These are phyloP conservation scores for Friedmanniomyces simplex DNA, from an alignment of 495 filamentous ascomycete genomes.

Conservation along the genomic window DNA sequence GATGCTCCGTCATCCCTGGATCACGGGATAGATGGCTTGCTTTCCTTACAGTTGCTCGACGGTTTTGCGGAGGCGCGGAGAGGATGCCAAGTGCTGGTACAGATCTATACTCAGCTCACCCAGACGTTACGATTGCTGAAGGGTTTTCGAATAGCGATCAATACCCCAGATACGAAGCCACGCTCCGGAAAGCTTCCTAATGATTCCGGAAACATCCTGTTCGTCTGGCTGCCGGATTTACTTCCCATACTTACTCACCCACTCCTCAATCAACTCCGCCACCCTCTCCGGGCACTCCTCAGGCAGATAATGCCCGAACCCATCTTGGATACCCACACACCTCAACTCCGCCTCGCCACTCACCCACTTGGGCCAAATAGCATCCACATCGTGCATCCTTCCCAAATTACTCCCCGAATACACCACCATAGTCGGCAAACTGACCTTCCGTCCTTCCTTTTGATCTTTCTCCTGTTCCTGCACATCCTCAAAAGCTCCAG, in stretches of 20 bases:
- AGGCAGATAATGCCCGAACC: slow-evolving; percentile 41
- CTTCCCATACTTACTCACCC: slow-evolving; percentile 1
- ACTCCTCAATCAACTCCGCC: slow-evolving; percentile 16
- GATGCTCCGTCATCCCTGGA: slow-evolving; percentile 22
- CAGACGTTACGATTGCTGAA: no score
- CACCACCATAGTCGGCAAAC: slow-evolving; percentile 32
- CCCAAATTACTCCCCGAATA: slow-evolving; percentile 39
- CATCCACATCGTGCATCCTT: slow-evolving; percentile 33
- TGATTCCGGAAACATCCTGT: no score
- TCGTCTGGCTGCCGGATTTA: no score
- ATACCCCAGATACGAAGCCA: no score
- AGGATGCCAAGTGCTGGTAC: no score
- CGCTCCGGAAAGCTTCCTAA: no score
- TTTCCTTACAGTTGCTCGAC: no score
- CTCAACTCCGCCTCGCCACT: slow-evolving; percentile 19
- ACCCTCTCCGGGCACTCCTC: slow-evolving; percentile 40
- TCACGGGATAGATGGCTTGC: slow-evolving; percentile 2
- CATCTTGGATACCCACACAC: slow-evolving; percentile 31
- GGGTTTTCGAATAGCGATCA: no score
- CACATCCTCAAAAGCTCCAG: slow-evolving; percentile 35
- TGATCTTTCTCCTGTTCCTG: slow-evolving; percentile 37
- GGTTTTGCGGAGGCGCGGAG: no score
- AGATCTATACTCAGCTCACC: no score
- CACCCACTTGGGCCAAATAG: slow-evolving; percentile 41
- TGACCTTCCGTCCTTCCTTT: slow-evolving; percentile 35